phyloP scores from a whole-genome alignment of 805 yeast genomes.

The Metschnikowia arizonensis region DNA sequence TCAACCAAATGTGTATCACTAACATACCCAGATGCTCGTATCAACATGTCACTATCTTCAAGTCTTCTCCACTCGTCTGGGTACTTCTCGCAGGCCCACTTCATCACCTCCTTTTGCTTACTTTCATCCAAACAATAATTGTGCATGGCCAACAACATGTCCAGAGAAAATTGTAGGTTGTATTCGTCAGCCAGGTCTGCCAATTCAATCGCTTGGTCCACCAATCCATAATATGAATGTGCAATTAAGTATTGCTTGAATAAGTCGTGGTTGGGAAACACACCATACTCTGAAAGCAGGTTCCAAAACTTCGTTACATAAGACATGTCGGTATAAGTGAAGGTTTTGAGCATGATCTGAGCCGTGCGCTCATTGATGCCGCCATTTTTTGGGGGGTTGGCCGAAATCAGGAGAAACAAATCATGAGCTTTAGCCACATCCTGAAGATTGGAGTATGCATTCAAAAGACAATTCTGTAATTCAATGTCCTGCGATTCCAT shows the following conservation, averaged over 20 bases:
- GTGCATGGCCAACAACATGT: constrained; percentile 45
- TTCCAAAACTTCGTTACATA: constrained; percentile 63
- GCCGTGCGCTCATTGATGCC: constrained; percentile 63
- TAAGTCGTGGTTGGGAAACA: constrained; percentile 50
- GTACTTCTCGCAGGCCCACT: constrained; percentile 33
- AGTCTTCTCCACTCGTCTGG: constrained; percentile 28
- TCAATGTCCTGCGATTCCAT: constrained; percentile 50
- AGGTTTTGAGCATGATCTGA: constrained; percentile 61
- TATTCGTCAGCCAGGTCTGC: constrained; percentile 46
- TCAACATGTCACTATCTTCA: constrained; percentile 23
- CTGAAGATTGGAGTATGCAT: constrained; percentile 57
- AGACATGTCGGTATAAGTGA: constrained; percentile 50
- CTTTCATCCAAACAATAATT: constrained; percentile 37
- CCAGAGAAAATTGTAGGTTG: constrained; percentile 41
- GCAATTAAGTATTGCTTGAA: constrained; percentile 63
- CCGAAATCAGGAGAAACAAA: constrained; percentile 54
- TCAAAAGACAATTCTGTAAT: constrained; percentile 58
- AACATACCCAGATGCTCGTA: constrained; percentile 25
- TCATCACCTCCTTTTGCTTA: constrained; percentile 27
- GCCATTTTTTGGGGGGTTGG: constrained; percentile 43
- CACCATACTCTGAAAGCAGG: constrained; percentile 48
- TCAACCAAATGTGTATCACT: constrained; percentile 30
- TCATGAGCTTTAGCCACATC: constrained; percentile 55
- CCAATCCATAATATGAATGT: constrained; percentile 62
- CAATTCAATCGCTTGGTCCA: constrained; percentile 51